Conservation (phyloP, 1,284 basidiomycete genomes). For the Omphalotus olearius region DNA sequence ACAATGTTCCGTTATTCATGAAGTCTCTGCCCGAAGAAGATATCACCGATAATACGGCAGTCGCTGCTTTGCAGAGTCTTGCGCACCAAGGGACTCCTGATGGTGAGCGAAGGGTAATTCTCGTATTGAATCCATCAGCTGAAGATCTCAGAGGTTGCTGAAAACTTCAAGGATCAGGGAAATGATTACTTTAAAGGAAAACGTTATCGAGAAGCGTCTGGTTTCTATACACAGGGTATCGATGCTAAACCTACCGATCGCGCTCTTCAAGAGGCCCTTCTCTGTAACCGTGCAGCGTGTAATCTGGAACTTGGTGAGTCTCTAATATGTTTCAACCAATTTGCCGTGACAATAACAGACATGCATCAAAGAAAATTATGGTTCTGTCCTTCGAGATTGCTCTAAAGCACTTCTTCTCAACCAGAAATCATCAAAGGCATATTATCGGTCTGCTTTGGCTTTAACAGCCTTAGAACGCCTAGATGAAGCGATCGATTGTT, state of each 20-base stretch:
- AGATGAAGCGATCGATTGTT: constrained; percentile 80
- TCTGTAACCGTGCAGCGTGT: constrained; percentile 90
- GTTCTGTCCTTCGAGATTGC: constrained; percentile 81
- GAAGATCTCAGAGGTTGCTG: constrained; percentile 68
- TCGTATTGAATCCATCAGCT: neutral
- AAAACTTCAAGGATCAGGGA: constrained; percentile 93
- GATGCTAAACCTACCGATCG: constrained; percentile 75
- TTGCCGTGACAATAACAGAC: neutral
- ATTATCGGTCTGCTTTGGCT: constrained; percentile 79
- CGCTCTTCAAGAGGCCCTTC: constrained; percentile 62
- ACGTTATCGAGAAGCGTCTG: constrained; percentile 81
- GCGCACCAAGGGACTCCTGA: constrained; percentile 89
- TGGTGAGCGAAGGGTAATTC: constrained; percentile 55
- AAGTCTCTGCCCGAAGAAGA: constrained; percentile 70
- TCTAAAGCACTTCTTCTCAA: constrained; percentile 68
- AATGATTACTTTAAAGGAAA: constrained; percentile 92
- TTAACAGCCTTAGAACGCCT: constrained; percentile 67
- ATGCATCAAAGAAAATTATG: constrained; percentile 70
- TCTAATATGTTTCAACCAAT: constrained; percentile 4
- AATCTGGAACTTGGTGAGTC: constrained; percentile 82
- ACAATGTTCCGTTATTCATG: constrained; percentile 89
- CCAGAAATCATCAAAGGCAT: constrained; percentile 69
- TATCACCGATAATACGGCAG: constrained; percentile 50
- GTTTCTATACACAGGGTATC: constrained; percentile 89
- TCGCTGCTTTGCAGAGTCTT: constrained; percentile 85